Evolutionary conservation across 441 rosid genomes (phyloP).

Genomic region (Jatropha podagrica): DNA sequence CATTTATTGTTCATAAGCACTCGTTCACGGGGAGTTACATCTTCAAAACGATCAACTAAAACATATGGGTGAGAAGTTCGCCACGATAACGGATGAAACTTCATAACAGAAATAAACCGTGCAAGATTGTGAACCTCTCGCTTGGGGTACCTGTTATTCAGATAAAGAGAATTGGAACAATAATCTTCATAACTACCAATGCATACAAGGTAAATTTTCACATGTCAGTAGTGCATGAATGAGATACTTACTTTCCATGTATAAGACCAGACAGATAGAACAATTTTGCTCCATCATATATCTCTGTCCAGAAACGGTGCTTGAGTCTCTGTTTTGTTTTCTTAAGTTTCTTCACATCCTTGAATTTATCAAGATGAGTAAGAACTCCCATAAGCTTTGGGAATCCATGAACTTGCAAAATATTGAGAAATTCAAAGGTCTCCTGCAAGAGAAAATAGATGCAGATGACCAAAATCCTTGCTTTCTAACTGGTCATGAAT

Average conservation of each 20-base stretch:
- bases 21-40: conserved; percentile 85
- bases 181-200: conserved; percentile 7
- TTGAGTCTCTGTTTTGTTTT: conserved; percentile 89
- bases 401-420: conserved; percentile 92
- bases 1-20: conserved; percentile 68
- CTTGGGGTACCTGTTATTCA: conserved; percentile 56
- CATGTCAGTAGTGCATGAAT: not conserved
- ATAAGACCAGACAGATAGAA: conserved; percentile 90
- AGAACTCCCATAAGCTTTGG: conserved; percentile 95
- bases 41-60: conserved; percentile 90
- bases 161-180: conserved; percentile 8
- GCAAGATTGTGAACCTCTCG: conserved; percentile 85
- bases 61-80: conserved; percentile 91
- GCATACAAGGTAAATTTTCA: not conserved
- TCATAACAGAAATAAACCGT: conserved; percentile 79
- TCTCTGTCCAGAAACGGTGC: conserved; percentile 98
- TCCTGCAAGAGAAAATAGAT: conserved; percentile 50
- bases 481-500: not conserved
- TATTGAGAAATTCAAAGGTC: conserved; percentile 92
- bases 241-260: conserved; percentile 74
- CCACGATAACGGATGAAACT: conserved; percentile 78
- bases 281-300: conserved; percentile 82
- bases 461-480: conserved; percentile 10
- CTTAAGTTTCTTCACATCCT: conserved; percentile 81
- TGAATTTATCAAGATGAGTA: conserved; percentile 90